Evolutionary conservation across 2,329 filamentous ascomycete species (phyloP), one percentile per base, ranked within the genome.

Genomic region (Keithomyces neogunnii): DNA sequence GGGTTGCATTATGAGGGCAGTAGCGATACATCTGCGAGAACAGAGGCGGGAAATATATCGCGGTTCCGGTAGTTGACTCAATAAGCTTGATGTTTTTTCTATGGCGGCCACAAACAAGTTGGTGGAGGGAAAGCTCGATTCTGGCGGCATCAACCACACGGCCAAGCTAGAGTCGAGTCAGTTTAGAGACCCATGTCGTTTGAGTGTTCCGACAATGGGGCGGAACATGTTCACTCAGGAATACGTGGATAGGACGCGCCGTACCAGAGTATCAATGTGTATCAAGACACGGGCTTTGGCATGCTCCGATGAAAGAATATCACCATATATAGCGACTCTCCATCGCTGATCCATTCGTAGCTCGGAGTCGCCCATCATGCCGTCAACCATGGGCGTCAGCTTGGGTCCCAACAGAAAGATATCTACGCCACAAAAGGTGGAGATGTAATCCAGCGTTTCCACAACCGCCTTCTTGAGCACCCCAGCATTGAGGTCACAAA

Each of bases 11-110:
- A 6, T 83, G 82, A 1, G 92, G 91, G 49, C 85, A 88, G 67
- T 96, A 99, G 53, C 89, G 87, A 64, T 93, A 96, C 57, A 96
- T 85, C 53, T 86, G 84, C 11, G 92, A 91, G 66, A 97, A 97
- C 1, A 92, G 87, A 6, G 91, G 90, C 31, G 93, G 93, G 65
- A 99, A 97, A 72, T 99, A 99, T 62, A 99, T 97, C 57, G 93
- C 92, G 7, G 93, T 97, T 62, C 91, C 89, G 11, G 93, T 97
- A 31, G 87, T 84, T 11, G 93, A 95, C 70, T 99, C 93, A 63
- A 99, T 96, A 62, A 93, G 75, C 74, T 97, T 97, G 73, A 99
- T 96, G 67, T 96, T 96, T 75, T 96, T 95, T 60, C 93, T 82
- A 60, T 91, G 92, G 47, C 93, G 88, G 47, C 93, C 93, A 66